Base-by-base conservation (phyloP, 2,329 filamentous ascomycete species). In the Epichloe baconii region DNA sequence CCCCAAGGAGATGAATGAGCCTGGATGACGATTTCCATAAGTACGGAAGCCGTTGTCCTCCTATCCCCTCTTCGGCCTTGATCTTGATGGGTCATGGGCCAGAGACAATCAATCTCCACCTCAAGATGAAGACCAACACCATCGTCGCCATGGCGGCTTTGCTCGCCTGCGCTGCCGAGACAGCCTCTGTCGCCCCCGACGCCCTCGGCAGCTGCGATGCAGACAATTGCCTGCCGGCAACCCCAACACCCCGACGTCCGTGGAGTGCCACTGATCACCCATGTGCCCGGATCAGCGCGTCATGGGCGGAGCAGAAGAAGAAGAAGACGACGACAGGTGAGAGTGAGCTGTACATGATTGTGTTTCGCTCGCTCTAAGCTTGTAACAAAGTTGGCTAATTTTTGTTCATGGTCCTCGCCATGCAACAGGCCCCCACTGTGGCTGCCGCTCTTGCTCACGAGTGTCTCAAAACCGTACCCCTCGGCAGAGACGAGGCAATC, bases 391-490 rank as follows among this genome's bases (percentile, higher is more conserved):
- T 23, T 48, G 26, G 26, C 49, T 51, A 46, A 51, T 26, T 7
- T 7, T 26, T 38, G n/a, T 7, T 17, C 7, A 5, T 46, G 15
- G 15, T 12, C n/a, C 44, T 11, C 14, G 12, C 17, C 17, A 2
- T 23, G 5, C 43, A 62, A 64, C 59, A 17, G 55, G 54, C 3
- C 59, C 64, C 5, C 6, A 65, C 61, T n/a, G 61, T 72, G 17
- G 56, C 66, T 1, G 68, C 66, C 43, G 65, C 42, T 7, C 45
- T 58, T n/a, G 70, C 69, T 0, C 58, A 64, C 44, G 63, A 66
- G 5, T 72, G 70, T 50, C 58, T 72, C 3, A 57, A 63, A 15
- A 61, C 68, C 7, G 68, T 71, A 4, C 70, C 69, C 14, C 66
- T 70, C 53, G 62, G 64, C 50, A 61, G 59, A 7, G 56, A 62